Evolutionary conservation across 208 protist genomes (phyloP).

Genomic region (Acanthamoeba healyi): DNA sequence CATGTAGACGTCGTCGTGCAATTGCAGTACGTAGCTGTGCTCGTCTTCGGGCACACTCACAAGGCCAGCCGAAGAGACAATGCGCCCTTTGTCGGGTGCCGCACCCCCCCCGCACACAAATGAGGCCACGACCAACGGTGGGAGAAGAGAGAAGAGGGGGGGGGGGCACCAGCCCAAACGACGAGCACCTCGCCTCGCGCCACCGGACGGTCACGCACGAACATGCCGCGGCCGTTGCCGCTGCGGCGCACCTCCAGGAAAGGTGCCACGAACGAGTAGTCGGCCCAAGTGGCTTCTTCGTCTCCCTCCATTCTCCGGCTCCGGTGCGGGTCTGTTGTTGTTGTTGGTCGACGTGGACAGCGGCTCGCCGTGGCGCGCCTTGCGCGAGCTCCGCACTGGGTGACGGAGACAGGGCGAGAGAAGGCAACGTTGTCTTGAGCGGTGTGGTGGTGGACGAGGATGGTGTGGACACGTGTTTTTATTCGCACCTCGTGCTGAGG

Average conservation of each 20-base stretch:
- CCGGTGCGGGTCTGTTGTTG: no score
- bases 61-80: constrained; percentile 30
- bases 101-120: background rate
- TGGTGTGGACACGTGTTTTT: no score
- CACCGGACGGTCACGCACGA: constrained; percentile 4
- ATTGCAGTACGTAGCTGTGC: constrained; percentile 64
- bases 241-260: constrained; percentile 1
- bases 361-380: no score
- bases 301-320: background rate
- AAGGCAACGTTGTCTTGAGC: no score
- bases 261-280: constrained; percentile 50
- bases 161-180: constrained; percentile 39
- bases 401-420: no score
- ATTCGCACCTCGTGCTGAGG: no score
- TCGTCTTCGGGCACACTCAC: constrained; percentile 42
- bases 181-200: constrained; percentile 21
- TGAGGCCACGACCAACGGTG: background rate
- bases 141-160: background rate
- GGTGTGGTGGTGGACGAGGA: no score
- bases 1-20: constrained; percentile 63
- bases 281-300: background rate
- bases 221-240: constrained; percentile 52
- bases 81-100: background rate
- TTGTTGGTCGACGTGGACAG: no score
- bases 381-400: no score